These are phyloP conservation scores for Paratinospora sagittata DNA, from an alignment of 164 flowering plant species.

Conservation along the genomic window DNA sequence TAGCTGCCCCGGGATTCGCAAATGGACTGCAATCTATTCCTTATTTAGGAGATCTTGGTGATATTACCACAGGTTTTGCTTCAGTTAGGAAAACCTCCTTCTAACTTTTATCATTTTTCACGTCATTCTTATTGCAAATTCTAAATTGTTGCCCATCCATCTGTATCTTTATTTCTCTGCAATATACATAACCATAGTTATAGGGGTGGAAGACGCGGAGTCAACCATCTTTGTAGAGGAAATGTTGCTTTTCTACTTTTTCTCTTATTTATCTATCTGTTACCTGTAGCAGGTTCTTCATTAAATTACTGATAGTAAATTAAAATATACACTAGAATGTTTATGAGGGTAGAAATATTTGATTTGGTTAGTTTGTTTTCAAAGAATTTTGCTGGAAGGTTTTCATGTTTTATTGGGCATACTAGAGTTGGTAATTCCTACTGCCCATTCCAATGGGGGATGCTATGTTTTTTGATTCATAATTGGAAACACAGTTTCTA, in stretches of 20 bases:
- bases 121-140: conserved; percentile 8
- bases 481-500: too few relatives aligned
- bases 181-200: not conserved
- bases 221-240: not conserved
- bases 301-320: not conserved
- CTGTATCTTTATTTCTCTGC: not conserved
- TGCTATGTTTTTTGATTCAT: too few relatives aligned
- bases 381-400: not conserved
- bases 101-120: conserved; percentile 24
- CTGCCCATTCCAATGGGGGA: too few relatives aligned
- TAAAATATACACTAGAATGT: not conserved
- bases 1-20: conserved; percentile 49
- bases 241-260: not conserved
- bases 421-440: not conserved
- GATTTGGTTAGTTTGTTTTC: not conserved
- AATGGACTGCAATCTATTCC: conserved; percentile 48
- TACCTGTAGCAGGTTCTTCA: not conserved
- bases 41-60: conserved; percentile 67
- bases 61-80: conserved; percentile 99
- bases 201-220: not conserved
- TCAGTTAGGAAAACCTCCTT: conserved; percentile 95
- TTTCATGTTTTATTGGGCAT: not conserved
- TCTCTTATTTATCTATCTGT: not conserved
- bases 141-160: not conserved
- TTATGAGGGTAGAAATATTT: too few relatives aligned